phyloP scores from a whole-genome alignment of 2,329 filamentous ascomycete species.

The Basipetospora chlamydospora region DNA sequence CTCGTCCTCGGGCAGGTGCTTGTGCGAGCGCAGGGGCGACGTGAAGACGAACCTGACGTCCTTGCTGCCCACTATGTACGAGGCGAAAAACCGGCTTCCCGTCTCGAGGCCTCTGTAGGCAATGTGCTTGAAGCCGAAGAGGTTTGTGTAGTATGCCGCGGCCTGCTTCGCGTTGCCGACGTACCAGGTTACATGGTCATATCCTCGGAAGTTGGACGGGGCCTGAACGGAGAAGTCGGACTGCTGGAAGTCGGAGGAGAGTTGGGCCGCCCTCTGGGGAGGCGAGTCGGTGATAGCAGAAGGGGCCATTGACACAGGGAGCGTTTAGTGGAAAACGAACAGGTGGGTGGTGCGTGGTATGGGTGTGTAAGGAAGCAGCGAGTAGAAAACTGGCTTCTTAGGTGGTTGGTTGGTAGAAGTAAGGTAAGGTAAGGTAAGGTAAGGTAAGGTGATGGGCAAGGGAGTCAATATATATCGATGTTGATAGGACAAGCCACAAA shows the following conservation, averaged over 20 bases:
- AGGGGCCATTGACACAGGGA: conserved; percentile 35
- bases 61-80: conserved; percentile 69
- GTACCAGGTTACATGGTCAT: conserved; percentile 91
- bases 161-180: conserved; percentile 96
- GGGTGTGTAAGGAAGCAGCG: too few relatives aligned
- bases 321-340: neutral
- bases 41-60: conserved; percentile 71
- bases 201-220: conserved; percentile 55
- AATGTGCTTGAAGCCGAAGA: conserved; percentile 71
- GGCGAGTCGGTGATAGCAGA: conserved; percentile 40
- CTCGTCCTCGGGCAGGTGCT: conserved; percentile 40
- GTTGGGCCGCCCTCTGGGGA: conserved; percentile 26
- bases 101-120: conserved; percentile 86
- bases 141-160: conserved; percentile 72
- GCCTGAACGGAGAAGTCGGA: conserved; percentile 40
- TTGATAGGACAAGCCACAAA: too few relatives aligned
- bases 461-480: too few relatives aligned
- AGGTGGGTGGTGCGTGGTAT: too few relatives aligned
- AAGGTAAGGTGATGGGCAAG: too few relatives aligned
- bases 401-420: too few relatives aligned
- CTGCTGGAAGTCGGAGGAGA: conserved; percentile 25
- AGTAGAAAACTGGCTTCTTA: too few relatives aligned
- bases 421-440: too few relatives aligned
- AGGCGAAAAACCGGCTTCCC: conserved; percentile 64
- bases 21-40: conserved; percentile 56